phyloP scores from a whole-genome alignment of 2,329 filamentous ascomycete species.

The Tolypocladium endophyticum region DNA sequence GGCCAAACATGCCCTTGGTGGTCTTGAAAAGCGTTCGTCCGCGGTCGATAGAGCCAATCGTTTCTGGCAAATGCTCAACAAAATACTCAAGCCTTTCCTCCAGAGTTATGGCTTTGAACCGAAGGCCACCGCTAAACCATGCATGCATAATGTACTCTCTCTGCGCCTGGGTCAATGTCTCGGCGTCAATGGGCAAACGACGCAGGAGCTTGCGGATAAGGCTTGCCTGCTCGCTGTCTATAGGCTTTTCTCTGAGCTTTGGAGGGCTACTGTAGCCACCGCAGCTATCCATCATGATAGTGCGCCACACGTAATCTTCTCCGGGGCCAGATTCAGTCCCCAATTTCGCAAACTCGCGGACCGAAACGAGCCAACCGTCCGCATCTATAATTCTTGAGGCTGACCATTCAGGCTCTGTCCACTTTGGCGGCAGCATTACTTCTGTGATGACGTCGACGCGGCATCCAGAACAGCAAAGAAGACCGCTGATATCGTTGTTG shows the following conservation, averaged over 20 bases:
- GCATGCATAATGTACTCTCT: no score
- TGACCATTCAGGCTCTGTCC: not conserved
- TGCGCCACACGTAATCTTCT: not conserved
- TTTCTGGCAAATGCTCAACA: not conserved
- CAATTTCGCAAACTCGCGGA: not conserved
- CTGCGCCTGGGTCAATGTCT: not conserved
- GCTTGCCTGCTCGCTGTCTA: not conserved
- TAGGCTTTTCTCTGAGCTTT: not conserved
- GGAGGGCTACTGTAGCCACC: no score
- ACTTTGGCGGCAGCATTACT: not conserved
- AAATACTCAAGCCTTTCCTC: not conserved
- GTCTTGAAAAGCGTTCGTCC: not conserved
- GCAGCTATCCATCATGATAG: not conserved
- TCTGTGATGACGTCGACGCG: not conserved
- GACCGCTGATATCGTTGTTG: not conserved
- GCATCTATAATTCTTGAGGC: not conserved
- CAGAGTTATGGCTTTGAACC: not conserved
- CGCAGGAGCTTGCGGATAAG: not conserved
- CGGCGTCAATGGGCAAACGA: not conserved
- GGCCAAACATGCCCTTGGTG: not conserved
- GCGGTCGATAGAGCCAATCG: accelerated
- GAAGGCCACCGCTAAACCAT: no score
- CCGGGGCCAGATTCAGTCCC: not conserved
- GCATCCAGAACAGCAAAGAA: not conserved
- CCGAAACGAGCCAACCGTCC: not conserved